Evolutionary conservation across 805 yeast species (phyloP).

Genomic region (Helenozyma baotianmanensis): DNA sequence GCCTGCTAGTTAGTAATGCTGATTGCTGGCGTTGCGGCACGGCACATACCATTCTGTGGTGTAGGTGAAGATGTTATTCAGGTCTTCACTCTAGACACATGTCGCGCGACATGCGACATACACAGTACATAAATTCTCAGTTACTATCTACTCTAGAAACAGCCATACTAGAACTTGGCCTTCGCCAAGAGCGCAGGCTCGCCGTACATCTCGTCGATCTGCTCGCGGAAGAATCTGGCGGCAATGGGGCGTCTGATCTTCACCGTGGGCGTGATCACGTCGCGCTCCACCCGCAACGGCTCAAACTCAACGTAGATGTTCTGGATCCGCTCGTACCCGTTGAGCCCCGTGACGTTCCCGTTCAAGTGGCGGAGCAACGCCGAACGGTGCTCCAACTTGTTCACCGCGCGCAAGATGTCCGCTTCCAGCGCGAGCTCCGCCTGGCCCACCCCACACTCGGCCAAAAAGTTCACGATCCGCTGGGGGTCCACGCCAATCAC

Average conservation of each 20-base stretch:
- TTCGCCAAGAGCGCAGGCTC: slow-evolving; percentile 38
- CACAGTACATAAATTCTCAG: not conserved
- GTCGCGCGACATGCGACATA: slow-evolving; percentile 4
- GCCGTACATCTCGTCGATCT: slow-evolving; percentile 40
- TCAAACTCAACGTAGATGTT: slow-evolving; percentile 23
- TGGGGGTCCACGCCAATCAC: slow-evolving; percentile 20
- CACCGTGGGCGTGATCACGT: slow-evolving; percentile 25
- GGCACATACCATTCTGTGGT: slow-evolving; percentile 10
- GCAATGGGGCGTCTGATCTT: slow-evolving; percentile 47
- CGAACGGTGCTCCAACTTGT: slow-evolving; percentile 12
- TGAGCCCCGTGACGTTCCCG: slow-evolving; percentile 9
- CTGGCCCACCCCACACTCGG: slow-evolving; percentile 9
- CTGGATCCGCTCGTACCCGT: slow-evolving; percentile 23
- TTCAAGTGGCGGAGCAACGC: slow-evolving; percentile 11
- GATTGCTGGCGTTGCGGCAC: not conserved
- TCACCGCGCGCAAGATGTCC: slow-evolving; percentile 13
- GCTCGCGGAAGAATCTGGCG: slow-evolving; percentile 36
- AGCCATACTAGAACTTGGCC: slow-evolving; percentile 8
- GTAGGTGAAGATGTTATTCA: slow-evolving; percentile 2
- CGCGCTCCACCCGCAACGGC: slow-evolving; percentile 23
- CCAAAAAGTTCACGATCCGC: slow-evolving; percentile 13
- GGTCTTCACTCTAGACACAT: not conserved
- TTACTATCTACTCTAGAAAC: no score
- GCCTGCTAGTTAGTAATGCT: slow-evolving; percentile 13
- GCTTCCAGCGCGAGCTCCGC: slow-evolving; percentile 12